Conservation (phyloP, 139 green algal species). For the Closterium sp. region DNA sequence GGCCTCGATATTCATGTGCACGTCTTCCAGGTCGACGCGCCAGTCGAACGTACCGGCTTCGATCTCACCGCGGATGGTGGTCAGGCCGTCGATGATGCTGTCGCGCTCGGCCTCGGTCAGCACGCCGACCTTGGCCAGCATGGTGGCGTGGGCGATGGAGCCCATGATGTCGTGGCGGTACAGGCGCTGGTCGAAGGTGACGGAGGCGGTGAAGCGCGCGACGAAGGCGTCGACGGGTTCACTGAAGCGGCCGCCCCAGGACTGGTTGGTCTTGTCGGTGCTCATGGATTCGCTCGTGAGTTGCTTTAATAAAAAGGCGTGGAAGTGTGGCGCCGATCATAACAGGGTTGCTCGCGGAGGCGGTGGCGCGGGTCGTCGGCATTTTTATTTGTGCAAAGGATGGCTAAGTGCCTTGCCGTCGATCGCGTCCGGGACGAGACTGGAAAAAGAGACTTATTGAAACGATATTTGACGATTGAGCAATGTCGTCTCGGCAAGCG, state of each 20-base stretch:
- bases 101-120: slow-evolving; percentile 25
- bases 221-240: slow-evolving; percentile 11
- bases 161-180: slow-evolving; percentile 27
- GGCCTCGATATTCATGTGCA: slow-evolving; percentile 46
- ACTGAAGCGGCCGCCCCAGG: slow-evolving; percentile 37
- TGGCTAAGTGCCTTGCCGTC: too few species aligned
- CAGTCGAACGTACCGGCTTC: slow-evolving; percentile 25
- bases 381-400: too few species aligned
- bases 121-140: slow-evolving; percentile 24
- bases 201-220: slow-evolving; percentile 12
- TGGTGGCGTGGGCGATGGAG: slow-evolving; percentile 21
- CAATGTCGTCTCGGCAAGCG: too few species aligned
- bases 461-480: too few species aligned
- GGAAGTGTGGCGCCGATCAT: too few species aligned
- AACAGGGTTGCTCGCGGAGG: too few species aligned
- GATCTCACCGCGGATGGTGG: slow-evolving; percentile 5
- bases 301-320: too few species aligned
- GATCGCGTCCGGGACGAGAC: too few species aligned
- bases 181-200: slow-evolving; percentile 34
- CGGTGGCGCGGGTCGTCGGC: too few species aligned
- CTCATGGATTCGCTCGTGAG: too few species aligned
- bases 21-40: slow-evolving; percentile 36
- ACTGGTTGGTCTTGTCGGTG: too few species aligned
- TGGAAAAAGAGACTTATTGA: too few species aligned
- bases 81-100: slow-evolving; percentile 29